These are phyloP conservation scores for Pyricularia pennisetigena DNA, from an alignment of 2,329 filamentous ascomycete species.

Conservation along the genomic window DNA sequence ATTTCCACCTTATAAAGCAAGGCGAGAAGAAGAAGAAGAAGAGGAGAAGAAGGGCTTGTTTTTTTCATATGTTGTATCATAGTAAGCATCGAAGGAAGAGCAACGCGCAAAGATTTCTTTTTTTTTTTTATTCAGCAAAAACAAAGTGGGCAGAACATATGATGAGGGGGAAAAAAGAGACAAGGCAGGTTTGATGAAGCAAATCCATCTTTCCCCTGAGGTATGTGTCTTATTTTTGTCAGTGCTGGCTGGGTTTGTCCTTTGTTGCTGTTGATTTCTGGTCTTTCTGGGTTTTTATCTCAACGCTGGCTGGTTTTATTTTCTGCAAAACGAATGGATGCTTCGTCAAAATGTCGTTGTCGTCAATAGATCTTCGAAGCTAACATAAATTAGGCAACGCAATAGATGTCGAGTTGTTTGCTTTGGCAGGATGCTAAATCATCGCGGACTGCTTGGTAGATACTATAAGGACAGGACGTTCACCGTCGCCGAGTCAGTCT, in stretches of 20 bases:
- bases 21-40: not conserved
- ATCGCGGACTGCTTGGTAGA: not conserved
- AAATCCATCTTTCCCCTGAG: not conserved
- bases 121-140: not conserved
- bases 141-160: not conserved
- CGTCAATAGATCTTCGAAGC: not conserved
- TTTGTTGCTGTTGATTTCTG: not conserved
- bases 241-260: not conserved
- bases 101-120: constrained; percentile 10
- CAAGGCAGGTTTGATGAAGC: not conserved
- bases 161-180: not conserved
- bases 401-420: not conserved
- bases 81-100: constrained; percentile 2
- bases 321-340: not conserved
- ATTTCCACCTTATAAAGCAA: not conserved
- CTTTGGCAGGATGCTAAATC: not conserved
- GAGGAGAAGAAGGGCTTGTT: not conserved
- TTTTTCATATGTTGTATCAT: constrained; percentile 3
- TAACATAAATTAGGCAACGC: not conserved
- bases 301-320: not conserved
- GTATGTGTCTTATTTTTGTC: not conserved
- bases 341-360: not conserved
- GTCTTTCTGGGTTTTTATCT: not conserved
- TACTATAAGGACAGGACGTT: not conserved
- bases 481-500: not conserved